phyloP scores from a whole-genome alignment of 176 grass and related monocot genomes.

The Echinochloa phyllopogon region DNA sequence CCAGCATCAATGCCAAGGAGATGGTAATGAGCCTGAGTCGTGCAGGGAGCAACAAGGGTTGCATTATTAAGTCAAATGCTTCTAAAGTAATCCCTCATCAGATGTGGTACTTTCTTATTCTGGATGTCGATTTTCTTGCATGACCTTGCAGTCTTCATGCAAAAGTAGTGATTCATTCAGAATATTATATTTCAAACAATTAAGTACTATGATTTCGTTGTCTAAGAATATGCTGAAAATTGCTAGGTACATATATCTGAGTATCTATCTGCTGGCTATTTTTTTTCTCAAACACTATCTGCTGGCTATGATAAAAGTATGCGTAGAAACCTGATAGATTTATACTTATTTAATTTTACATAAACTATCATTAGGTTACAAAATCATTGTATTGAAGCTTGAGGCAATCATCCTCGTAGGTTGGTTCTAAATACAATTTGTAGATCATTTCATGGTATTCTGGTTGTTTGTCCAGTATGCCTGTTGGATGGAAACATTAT shows the following conservation, averaged over 20 bases:
- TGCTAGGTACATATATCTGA: neutral
- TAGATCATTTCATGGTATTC: neutral
- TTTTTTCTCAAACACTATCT: no score
- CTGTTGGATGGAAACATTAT: neutral
- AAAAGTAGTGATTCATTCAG: neutral
- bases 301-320: neutral
- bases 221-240: slow-evolving; percentile 9
- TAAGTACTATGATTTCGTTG: slow-evolving; percentile 25
- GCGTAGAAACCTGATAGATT: neutral
- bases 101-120: slow-evolving; percentile 70
- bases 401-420: neutral
- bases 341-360: neutral
- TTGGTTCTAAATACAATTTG: neutral
- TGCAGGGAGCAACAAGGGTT: slow-evolving; percentile 78
- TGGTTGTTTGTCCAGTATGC: neutral
- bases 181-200: slow-evolving; percentile 5
- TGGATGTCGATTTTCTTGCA: slow-evolving; percentile 27
- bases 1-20: slow-evolving; percentile 59
- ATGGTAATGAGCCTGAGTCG: slow-evolving; percentile 84
- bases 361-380: neutral
- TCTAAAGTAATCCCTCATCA: slow-evolving; percentile 83
- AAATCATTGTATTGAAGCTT: slow-evolving; percentile 1
- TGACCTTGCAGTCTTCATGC: slow-evolving; percentile 1
- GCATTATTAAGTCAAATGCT: slow-evolving; percentile 69
- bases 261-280: neutral